A percentile compares a stretch with the other conserved stretches of the same genome.
phyloP scores from a whole-genome alignment of 306 rosid genomes.

The Cyclanthera cordifolia region DNA sequence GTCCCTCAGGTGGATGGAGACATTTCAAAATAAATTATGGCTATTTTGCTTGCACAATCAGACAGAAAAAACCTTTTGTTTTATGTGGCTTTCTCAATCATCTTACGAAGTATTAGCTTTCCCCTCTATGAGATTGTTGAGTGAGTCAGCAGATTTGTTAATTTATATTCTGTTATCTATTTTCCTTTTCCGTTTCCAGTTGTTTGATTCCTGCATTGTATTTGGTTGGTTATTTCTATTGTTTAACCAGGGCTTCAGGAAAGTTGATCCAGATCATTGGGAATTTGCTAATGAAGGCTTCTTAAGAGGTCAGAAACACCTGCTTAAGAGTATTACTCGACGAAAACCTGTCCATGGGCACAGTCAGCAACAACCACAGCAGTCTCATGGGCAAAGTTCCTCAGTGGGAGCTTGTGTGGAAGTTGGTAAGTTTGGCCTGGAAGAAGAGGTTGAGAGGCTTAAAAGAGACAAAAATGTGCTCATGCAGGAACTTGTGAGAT shows the following conservation, averaged over 20 bases:
- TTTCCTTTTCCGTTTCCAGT: neutral
- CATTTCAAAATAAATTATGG: no score
- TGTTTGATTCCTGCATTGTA: conserved; percentile 6
- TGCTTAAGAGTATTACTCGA: conserved; percentile 67
- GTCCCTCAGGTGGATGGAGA: no score
- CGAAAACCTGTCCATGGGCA: conserved; percentile 90
- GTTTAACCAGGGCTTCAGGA: conserved; percentile 73
- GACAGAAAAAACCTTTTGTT: no score
- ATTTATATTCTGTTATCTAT: neutral
- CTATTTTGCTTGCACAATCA: no score
- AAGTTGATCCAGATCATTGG: conserved; percentile 99
- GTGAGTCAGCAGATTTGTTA: no score
- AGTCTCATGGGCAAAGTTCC: conserved; percentile 60
- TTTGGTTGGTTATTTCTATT: conserved; percentile 1
- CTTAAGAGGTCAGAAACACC: conserved; percentile 46
- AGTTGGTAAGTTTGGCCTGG: conserved; percentile 94
- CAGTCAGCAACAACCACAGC: conserved; percentile 50
- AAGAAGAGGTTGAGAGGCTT: conserved; percentile 94
- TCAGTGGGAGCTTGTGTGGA: conserved; percentile 87
- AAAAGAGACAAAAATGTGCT: conserved; percentile 95
- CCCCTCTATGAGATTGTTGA: no score
- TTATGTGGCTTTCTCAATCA: no score
- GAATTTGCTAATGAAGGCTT: conserved; percentile 93
- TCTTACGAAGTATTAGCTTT: no score
- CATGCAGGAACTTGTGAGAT: conserved; percentile 92